Evolutionary conservation across 139 green algal genomes (phyloP), one percentile per base, ranked within the genome.

Genomic region (Chlamydomonas asymmetrica): DNA sequence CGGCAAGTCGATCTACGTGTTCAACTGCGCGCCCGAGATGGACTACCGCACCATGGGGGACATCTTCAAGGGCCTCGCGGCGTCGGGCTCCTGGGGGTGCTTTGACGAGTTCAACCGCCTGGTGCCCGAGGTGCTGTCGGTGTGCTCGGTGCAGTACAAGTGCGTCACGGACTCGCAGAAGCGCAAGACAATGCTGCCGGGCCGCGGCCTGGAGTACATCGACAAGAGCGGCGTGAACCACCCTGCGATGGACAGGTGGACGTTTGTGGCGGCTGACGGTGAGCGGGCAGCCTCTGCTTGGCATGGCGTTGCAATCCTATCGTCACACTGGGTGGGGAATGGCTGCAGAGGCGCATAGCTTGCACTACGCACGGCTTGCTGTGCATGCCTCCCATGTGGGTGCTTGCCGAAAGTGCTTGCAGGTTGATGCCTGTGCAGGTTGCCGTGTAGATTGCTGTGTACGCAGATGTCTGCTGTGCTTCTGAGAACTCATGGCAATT

Each of bases 21-120:
- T 95, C 88, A 95, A 95, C 88, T 95, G 91, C 82, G 84, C 85
- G 1, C 91, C 91, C 32, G 85, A 94, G 83, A 95, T 95, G 91
- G 91, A 95, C 85, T 95, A 94, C 75, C 88, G 91, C 78, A 93
- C 89, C 48, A 94, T 95, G 91, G 89, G 89, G 13, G 91, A 94
- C 77, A 95, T 95, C 75, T 95, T 95, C 91, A 95, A 95, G 84
- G 81, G 81, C 40, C 84, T 94, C 66, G 87, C 91, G 4, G 91
- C 91, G 25, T 92, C 84, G 1, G 91, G 91, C 62, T 92, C 87
- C 27, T 95, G 91, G 91, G 91, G 91, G 60, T 95, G 91, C 84
- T 95, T 94, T 65, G 91, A 95, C 63, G 91, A 95, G 83, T 95
- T 95, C 86, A 95, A 95, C 76, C 83, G 89, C 65, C 82, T 94